phyloP scores from a whole-genome alignment of 1,284 basidiomycete species.

The Sporisorium reilianum region DNA sequence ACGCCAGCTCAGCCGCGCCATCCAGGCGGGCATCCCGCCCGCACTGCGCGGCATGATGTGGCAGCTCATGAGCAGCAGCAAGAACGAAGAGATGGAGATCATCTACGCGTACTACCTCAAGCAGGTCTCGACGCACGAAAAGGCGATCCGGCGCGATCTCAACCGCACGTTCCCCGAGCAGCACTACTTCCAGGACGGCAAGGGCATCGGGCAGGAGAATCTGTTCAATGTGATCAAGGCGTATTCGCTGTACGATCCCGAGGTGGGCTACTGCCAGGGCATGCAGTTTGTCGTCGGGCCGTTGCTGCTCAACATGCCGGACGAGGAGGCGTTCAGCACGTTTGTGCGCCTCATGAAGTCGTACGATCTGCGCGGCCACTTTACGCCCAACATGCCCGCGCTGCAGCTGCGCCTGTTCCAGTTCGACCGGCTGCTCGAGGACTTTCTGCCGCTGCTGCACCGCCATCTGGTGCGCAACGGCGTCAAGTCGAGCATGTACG shows the following conservation, averaged over 20 bases:
- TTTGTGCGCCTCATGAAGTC: constrained; percentile 97
- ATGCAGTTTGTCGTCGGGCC: constrained; percentile 88
- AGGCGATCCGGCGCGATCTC: constrained; percentile 90
- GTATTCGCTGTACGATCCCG: constrained; percentile 93
- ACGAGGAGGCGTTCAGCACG: constrained; percentile 88
- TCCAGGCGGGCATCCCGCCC: constrained; percentile 89
- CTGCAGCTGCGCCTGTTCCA: constrained; percentile 87
- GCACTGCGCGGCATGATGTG: constrained; percentile 93
- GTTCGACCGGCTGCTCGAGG: constrained; percentile 95
- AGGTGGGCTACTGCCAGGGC: constrained; percentile 98
- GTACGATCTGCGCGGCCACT: constrained; percentile 95
- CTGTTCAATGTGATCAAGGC: constrained; percentile 97
- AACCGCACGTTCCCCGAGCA: constrained; percentile 96
- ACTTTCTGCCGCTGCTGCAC: constrained; percentile 88
- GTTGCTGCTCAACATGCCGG: constrained; percentile 79
- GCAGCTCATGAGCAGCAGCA: constrained; percentile 93
- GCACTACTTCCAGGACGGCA: constrained; percentile 86
- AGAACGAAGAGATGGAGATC: constrained; percentile 86
- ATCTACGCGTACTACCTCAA: constrained; percentile 86
- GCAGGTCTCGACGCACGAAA: constrained; percentile 87
- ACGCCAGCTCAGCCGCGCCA: constrained; percentile 82
- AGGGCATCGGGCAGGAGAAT: constrained; percentile 94
- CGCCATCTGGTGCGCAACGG: constrained; percentile 92
- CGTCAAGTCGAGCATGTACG: constrained; percentile 89
- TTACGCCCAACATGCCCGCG: constrained; percentile 97